Conservation (phyloP, 2,329 filamentous ascomycete species). For the Talaromyces sp. region DNA sequence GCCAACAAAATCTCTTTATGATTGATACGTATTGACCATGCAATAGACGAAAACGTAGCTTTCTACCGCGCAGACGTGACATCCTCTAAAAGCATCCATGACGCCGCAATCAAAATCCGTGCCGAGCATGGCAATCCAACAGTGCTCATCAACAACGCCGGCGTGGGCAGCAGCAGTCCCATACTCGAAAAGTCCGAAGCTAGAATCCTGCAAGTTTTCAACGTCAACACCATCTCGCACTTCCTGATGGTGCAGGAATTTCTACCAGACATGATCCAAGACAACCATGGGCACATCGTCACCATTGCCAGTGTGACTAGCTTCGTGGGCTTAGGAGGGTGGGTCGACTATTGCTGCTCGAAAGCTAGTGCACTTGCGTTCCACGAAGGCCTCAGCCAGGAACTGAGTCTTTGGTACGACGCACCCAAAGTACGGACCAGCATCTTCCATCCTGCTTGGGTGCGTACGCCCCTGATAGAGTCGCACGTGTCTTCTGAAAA, state of each 20-base stretch:
- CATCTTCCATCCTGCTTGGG: background rate
- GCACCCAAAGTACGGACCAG: background rate
- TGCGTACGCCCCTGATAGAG: background rate
- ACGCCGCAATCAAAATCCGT: background rate
- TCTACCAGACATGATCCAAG: background rate
- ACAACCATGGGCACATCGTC: background rate
- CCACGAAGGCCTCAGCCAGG: background rate
- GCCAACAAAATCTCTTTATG: background rate
- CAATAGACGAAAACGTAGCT: background rate
- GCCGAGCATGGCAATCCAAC: background rate
- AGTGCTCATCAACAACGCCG: constrained; percentile 1
- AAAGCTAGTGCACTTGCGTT: background rate
- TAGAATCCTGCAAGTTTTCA: background rate
- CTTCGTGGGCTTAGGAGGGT: background rate
- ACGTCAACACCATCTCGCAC: background rate
- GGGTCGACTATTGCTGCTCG: background rate
- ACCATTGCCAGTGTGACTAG: background rate
- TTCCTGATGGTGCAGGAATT: background rate
- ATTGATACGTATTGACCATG: background rate
- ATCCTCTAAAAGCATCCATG: background rate
- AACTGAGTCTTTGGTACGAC: background rate
- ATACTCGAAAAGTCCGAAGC: background rate
- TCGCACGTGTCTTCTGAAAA: background rate
- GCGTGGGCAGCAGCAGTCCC: background rate
- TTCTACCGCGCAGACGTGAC: background rate